These are phyloP conservation scores for Quercus rubra DNA, from an alignment of 306 rosid genomes.

Conservation along the genomic window DNA sequence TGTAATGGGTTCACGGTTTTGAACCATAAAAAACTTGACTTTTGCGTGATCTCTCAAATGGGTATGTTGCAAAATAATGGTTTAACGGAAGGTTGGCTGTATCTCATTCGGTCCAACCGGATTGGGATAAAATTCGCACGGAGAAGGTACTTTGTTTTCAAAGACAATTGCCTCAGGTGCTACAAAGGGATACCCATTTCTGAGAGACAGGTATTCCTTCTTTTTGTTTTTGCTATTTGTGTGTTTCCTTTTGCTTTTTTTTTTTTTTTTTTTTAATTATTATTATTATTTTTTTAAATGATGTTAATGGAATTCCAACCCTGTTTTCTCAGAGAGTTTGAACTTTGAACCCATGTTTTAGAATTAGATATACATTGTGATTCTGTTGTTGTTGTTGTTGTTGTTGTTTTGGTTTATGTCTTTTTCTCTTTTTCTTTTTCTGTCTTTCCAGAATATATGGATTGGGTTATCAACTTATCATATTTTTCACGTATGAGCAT, in stretches of 20 bases:
- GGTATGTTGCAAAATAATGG: constrained; percentile 33
- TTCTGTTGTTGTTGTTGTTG: neutral
- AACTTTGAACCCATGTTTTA: neutral
- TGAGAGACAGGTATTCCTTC: constrained; percentile 43
- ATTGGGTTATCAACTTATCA: neutral
- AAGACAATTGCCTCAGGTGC: constrained; percentile 58
- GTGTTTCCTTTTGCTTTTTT: neutral
- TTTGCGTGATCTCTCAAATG: constrained; percentile 28
- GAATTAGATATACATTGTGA: neutral
- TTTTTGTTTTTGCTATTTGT: neutral
- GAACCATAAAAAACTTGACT: neutral
- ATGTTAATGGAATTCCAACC: neutral
- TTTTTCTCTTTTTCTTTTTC: neutral
- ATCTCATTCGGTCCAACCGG: constrained; percentile 55
- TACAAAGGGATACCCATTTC: constrained; percentile 58
- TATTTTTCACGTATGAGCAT: no score
- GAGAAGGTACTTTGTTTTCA: constrained; percentile 63
- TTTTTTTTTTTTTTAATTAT: neutral
- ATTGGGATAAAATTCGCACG: constrained; percentile 59
- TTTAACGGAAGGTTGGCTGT: constrained; percentile 88
- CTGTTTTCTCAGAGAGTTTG: neutral
- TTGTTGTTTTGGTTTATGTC: neutral
- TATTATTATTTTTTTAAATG: neutral
- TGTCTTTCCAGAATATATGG: neutral
- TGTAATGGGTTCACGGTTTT: neutral